A percentile compares a stretch with the other conserved stretches of the same genome.
These are phyloP conservation scores for Arbutus unedo DNA, from an alignment of 148 eudicot genomes.

Conservation along the genomic window DNA sequence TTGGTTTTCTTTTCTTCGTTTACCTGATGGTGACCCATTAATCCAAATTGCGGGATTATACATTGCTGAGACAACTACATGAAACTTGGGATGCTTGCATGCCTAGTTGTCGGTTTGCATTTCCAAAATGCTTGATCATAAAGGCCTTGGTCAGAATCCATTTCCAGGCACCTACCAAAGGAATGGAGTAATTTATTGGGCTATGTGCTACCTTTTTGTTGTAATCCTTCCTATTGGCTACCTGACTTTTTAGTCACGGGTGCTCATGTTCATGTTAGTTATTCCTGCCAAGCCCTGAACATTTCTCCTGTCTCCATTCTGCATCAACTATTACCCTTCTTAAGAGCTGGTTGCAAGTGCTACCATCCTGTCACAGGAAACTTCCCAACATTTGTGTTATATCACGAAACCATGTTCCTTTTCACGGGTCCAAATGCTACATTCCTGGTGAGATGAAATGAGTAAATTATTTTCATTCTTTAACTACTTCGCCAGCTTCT, in stretches of 20 bases:
- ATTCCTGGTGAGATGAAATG: not conserved
- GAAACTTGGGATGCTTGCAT: constrained; percentile 4
- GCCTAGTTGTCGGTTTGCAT: not conserved
- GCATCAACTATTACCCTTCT: not conserved
- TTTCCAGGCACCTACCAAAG: not conserved
- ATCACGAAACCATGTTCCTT: not conserved
- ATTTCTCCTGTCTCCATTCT: not conserved
- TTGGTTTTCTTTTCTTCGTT: constrained; percentile 17
- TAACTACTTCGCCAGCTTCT: not conserved
- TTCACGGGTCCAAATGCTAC: not conserved
- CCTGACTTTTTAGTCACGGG: not conserved
- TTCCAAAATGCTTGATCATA: not conserved
- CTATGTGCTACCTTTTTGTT: not conserved
- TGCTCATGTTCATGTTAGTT: not conserved
- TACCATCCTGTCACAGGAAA: not conserved
- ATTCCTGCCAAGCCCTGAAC: not conserved
- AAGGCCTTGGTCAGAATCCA: not conserved
- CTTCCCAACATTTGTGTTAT: not conserved
- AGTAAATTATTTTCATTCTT: not conserved
- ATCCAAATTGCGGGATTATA: not conserved
- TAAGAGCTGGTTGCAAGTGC: not conserved
- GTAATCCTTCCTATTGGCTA: not conserved
- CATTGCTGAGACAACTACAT: constrained; percentile 3
- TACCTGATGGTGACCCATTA: not conserved
- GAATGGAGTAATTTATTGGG: not conserved